Percentiles rank a stretch among this genome's conserved stretches.
Conservation (phyloP, 495 filamentous ascomycete genomes). For the Neurospora discreta region DNA sequence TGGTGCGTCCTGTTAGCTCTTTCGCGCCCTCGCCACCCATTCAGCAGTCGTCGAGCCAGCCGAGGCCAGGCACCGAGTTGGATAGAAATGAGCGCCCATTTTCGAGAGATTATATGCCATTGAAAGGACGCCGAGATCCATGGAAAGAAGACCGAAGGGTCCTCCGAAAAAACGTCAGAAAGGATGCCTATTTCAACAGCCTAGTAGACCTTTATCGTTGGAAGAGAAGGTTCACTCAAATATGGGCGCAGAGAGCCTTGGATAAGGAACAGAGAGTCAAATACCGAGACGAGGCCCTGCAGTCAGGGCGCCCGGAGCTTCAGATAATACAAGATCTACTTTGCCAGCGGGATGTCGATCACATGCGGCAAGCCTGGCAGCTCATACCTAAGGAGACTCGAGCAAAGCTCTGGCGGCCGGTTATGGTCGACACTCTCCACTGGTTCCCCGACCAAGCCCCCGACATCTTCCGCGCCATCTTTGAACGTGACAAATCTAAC, state of each 20-base stretch:
- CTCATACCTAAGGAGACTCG: neutral
- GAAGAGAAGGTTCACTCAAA: neutral
- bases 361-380: neutral
- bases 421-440: conserved; percentile 43
- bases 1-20: neutral
- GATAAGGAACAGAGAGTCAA: neutral
- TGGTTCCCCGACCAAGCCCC: conserved; percentile 30
- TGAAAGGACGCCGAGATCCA: neutral
- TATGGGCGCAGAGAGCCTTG: neutral
- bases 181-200: neutral
- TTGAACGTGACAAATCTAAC: conserved; percentile 29
- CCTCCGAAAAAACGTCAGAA: neutral
- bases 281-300: neutral
- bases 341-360: neutral
- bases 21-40: neutral
- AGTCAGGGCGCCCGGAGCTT: neutral
- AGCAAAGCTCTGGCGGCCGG: conserved; percentile 32
- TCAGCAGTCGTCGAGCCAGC: neutral
- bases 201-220: neutral
- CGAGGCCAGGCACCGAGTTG: neutral
- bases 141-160: neutral
- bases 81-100: neutral
- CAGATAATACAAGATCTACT: neutral
- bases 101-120: neutral
- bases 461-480: conserved; percentile 39